phyloP scores from a whole-genome alignment of 2,329 filamentous ascomycete species.

The Colletotrichum sp. region DNA sequence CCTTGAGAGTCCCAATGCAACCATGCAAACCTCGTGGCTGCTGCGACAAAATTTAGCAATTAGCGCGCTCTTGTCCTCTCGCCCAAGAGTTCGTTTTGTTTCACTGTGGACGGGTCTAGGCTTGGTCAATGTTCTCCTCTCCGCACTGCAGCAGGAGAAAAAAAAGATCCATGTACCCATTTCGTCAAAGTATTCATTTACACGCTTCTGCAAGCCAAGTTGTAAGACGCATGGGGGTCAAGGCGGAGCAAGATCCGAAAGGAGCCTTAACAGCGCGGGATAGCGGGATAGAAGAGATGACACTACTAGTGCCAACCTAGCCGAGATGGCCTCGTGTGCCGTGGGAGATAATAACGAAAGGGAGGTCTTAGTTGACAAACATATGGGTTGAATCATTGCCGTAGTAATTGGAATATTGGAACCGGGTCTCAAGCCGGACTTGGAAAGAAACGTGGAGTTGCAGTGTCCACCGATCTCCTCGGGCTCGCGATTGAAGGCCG shows the following conservation, averaged over 20 bases:
- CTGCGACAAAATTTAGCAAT: not conserved
- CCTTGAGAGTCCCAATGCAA: not conserved
- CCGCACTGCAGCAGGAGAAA: not conserved
- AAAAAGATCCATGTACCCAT: not conserved
- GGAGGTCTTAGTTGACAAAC: not conserved
- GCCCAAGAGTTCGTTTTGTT: slow-evolving; percentile 19
- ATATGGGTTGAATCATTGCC: not conserved
- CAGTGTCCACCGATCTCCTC: not conserved
- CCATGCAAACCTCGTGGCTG: slow-evolving; percentile 5
- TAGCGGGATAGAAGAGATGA: slow-evolving; percentile 10
- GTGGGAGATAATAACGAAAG: not conserved
- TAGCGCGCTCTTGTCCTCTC: not conserved
- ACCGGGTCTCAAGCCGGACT: not conserved
- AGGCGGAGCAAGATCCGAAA: not conserved
- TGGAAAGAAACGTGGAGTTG: not conserved
- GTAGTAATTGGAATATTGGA: not conserved
- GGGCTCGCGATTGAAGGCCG: not conserved
- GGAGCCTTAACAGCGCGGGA: not conserved
- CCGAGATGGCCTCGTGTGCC: not conserved
- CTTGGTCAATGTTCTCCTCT: slow-evolving; percentile 5
- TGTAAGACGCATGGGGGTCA: not conserved
- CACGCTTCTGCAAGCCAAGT: not conserved
- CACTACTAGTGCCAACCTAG: not conserved
- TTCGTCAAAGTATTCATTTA: not conserved
- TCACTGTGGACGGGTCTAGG: slow-evolving; percentile 9